A percentile compares a stretch with the other conserved stretches of the same genome.
Conservation (phyloP, 768 basidiomycete genomes). For the Naganishia vaughanmartiniae region DNA sequence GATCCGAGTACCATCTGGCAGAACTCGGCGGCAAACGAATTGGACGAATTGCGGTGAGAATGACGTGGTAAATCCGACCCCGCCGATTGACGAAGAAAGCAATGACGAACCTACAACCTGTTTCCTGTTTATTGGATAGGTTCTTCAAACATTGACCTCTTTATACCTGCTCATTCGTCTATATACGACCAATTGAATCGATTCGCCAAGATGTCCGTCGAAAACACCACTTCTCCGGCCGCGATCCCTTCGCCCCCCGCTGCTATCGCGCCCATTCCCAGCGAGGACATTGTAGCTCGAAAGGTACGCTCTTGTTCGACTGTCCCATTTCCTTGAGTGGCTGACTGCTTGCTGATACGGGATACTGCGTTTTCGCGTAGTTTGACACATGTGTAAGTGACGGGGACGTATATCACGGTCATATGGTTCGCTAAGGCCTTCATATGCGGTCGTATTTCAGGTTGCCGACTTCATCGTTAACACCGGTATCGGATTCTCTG, state of each 20-base stretch:
- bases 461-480: slow-evolving; percentile 49
- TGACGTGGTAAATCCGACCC: background rate
- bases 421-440: background rate
- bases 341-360: slow-evolving; percentile 14
- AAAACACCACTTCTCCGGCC: slow-evolving; percentile 23
- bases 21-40: background rate
- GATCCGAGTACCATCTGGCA: background rate
- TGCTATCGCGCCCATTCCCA: slow-evolving; percentile 61
- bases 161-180: background rate
- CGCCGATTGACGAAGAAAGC: background rate
- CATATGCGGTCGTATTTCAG: background rate
- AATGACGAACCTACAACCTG: background rate
- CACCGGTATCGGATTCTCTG: slow-evolving; percentile 53
- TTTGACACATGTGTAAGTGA: slow-evolving; percentile 50
- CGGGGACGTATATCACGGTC: background rate
- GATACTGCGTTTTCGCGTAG: slow-evolving; percentile 25
- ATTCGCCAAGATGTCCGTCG: slow-evolving; percentile 37
- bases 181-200: background rate
- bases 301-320: slow-evolving; percentile 64
- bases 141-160: background rate
- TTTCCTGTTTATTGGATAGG: background rate
- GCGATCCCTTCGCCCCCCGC: slow-evolving; percentile 39
- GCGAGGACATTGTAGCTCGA: slow-evolving; percentile 83
- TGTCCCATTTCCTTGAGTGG: background rate
- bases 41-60: background rate